Evolutionary conservation across 768 basidiomycete genomes (phyloP).

Genomic region (Boletus reticulatus): DNA sequence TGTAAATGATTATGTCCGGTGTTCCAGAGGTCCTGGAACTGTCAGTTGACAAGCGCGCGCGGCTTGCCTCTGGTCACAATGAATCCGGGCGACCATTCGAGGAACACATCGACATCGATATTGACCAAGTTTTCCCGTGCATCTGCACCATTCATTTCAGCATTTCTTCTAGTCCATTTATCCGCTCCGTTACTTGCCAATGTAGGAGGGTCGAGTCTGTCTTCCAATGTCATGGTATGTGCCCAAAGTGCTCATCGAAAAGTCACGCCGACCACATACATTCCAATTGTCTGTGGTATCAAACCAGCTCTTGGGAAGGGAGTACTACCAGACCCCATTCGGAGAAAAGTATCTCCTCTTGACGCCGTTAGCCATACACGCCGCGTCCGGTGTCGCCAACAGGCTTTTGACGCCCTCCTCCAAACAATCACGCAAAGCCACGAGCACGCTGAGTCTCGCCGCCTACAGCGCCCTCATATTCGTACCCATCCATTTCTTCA

Average conservation of each 20-base stretch:
- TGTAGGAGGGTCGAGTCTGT: conserved; percentile 62
- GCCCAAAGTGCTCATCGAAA: not conserved
- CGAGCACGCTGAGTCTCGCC: conserved; percentile 51
- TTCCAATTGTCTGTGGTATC: not conserved
- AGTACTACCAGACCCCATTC: conserved; percentile 77
- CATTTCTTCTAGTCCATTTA: conserved; percentile 75
- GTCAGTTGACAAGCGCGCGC: too few species aligned
- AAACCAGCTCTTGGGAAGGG: conserved; percentile 72
- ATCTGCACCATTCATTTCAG: conserved; percentile 72
- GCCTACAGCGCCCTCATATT: conserved; percentile 61
- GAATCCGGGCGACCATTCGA: conserved; percentile 2
- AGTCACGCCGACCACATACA: too few species aligned
- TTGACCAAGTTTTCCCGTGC: conserved; percentile 63
- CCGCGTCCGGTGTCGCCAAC: conserved; percentile 55
- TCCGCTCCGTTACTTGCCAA: conserved; percentile 71
- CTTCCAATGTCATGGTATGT: conserved; percentile 75
- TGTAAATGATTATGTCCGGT: too few species aligned
- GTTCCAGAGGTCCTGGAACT: too few species aligned
- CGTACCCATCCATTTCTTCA: conserved; percentile 67
- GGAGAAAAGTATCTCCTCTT: conserved; percentile 70
- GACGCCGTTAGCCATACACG: conserved; percentile 64
- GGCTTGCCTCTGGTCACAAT: not conserved
- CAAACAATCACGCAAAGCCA: conserved; percentile 33
- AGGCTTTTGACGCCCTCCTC: conserved; percentile 48
- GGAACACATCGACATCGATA: conserved; percentile 19